Percentiles rank a stretch among this genome's conserved stretches.
Evolutionary conservation across 345 rosid genomes (phyloP).

Genomic region (Rhizophora mangle): DNA sequence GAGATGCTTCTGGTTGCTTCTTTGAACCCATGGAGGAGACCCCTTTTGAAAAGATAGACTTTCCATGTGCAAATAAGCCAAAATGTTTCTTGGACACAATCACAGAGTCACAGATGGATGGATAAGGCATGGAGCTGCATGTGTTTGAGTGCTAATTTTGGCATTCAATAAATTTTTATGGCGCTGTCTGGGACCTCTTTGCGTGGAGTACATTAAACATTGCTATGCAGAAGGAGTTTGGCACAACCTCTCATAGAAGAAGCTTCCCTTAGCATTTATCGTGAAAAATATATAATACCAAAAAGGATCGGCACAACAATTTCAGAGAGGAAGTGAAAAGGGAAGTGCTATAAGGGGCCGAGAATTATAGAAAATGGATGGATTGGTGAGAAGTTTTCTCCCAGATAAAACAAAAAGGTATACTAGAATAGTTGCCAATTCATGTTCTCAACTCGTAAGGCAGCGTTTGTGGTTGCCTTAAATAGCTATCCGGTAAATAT

Average conservation of each 20-base stretch:
- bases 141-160: too few relatives aligned
- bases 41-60: background rate
- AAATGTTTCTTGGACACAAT: too few relatives aligned
- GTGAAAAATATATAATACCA: background rate
- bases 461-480: too few relatives aligned
- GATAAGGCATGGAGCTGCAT: too few relatives aligned
- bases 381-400: background rate
- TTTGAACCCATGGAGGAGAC: conserved; percentile 3
- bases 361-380: background rate
- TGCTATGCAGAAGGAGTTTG: too few relatives aligned
- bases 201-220: too few relatives aligned
- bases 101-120: too few relatives aligned
- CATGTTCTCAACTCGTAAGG: background rate
- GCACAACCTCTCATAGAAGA: too few relatives aligned
- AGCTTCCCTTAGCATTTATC: too few relatives aligned
- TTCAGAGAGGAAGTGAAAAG: background rate
- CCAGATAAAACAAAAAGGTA: background rate
- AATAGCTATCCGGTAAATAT: too few relatives aligned
- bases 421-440: background rate
- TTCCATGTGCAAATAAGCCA: background rate
- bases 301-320: background rate
- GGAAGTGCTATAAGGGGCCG: background rate
- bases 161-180: too few relatives aligned
- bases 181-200: too few relatives aligned
- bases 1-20: conserved; percentile 20